phyloP scores from a whole-genome alignment of 2,329 filamentous ascomycete species.

The Fusarium ramigenum region DNA sequence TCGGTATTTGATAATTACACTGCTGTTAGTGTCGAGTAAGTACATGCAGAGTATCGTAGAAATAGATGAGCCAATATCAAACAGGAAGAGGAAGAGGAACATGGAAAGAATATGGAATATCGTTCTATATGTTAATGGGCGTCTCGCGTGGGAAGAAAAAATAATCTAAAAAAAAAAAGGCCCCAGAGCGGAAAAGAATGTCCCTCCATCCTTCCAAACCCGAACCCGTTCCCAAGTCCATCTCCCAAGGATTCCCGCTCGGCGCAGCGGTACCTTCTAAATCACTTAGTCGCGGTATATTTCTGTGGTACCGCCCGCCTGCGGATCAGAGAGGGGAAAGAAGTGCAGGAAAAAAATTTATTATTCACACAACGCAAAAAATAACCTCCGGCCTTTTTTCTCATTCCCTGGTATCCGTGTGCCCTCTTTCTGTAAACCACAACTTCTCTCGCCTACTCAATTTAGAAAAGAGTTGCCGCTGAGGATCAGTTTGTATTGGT shows the following conservation, averaged over 20 bases:
- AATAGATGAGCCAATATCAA: neutral
- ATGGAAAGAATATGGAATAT: neutral
- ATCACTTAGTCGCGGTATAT: constrained; percentile 28
- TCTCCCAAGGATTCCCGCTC: constrained; percentile 34
- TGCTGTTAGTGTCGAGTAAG: neutral
- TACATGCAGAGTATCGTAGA: neutral
- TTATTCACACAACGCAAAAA: constrained; percentile 54
- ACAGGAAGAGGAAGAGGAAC: neutral
- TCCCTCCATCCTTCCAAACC: constrained; percentile 24
- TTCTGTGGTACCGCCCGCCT: constrained; percentile 19
- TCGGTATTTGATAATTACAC: neutral
- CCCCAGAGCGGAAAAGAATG: constrained; percentile 19
- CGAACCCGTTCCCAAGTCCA: constrained; percentile 2
- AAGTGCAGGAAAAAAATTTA: constrained; percentile 52
- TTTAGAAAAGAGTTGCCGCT: constrained; percentile 43
- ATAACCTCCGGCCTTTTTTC: constrained; percentile 47
- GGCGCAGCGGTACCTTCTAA: constrained; percentile 34
- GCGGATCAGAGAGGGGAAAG: constrained; percentile 37
- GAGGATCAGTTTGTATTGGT: constrained; percentile 26
- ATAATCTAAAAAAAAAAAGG: neutral
- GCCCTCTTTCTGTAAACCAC: constrained; percentile 44
- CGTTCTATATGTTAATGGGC: neutral
- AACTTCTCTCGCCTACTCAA: constrained; percentile 42
- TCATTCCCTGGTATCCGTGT: constrained; percentile 39
- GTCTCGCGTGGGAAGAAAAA: neutral